Evolutionary conservation across 2,329 filamentous ascomycete genomes (phyloP).

Genomic region (Orbilia ellipsospora): DNA sequence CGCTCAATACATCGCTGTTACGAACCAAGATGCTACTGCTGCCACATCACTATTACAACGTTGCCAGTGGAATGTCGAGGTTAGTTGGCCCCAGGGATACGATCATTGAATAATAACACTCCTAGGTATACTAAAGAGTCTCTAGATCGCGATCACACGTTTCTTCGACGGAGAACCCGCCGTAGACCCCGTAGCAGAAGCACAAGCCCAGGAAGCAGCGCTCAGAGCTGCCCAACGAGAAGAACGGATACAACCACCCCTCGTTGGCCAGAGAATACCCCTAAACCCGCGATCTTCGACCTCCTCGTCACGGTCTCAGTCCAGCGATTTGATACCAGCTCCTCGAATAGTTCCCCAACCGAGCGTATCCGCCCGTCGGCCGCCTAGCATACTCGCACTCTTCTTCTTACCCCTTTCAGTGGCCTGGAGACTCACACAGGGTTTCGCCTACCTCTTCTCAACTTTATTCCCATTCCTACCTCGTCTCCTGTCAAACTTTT

Average conservation of each 20-base stretch:
- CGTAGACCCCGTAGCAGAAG: constrained; percentile 78
- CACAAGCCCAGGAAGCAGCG: constrained; percentile 71
- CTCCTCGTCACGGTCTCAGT: constrained; percentile 60
- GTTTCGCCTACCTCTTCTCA: constrained; percentile 79
- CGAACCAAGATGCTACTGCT: constrained; percentile 76
- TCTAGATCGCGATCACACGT: constrained; percentile 89
- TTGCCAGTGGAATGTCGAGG: constrained; percentile 96
- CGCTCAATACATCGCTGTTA: constrained; percentile 88
- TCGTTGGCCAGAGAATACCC: constrained; percentile 51
- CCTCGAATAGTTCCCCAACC: constrained; percentile 85
- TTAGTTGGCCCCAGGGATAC: constrained; percentile 61
- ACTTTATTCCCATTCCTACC: constrained; percentile 81
- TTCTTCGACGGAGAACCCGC: constrained; percentile 97
- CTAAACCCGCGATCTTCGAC: constrained; percentile 59
- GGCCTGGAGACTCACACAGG: constrained; percentile 76
- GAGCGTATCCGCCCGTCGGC: constrained; percentile 73
- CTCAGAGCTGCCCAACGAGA: constrained; percentile 66
- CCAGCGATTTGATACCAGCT: constrained; percentile 71
- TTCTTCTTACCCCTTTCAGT: constrained; percentile 84
- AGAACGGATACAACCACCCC: constrained; percentile 61
- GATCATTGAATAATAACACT: constrained; percentile 26
- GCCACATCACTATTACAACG: constrained; percentile 82
- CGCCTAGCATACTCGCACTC: constrained; percentile 80
- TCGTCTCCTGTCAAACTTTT: constrained; percentile 67
- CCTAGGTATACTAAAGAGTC: constrained; percentile 57